Evolutionary conservation across 1,284 basidiomycete species (phyloP).

Genomic region (Leccinum proximum): DNA sequence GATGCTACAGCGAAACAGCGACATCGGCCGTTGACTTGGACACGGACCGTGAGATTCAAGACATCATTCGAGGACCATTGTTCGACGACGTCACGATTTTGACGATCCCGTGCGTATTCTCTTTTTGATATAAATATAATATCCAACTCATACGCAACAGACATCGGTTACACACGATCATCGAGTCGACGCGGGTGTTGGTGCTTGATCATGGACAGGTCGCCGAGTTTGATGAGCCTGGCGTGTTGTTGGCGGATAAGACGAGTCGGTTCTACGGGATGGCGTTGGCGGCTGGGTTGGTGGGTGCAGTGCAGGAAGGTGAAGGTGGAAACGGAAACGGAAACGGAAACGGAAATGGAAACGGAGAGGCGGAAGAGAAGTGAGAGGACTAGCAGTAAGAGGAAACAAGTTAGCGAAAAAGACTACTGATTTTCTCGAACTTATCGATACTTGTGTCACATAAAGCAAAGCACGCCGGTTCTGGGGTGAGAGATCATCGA

Average conservation of each 20-base stretch:
- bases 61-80: constrained; percentile 70
- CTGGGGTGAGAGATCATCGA: too few species aligned
- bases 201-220: constrained; percentile 79
- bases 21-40: constrained; percentile 88
- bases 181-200: constrained; percentile 82
- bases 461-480: too few species aligned
- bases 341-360: neutral
- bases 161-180: constrained; percentile 89
- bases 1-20: constrained; percentile 37
- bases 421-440: too few species aligned
- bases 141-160: constrained; percentile 34
- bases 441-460: too few species aligned
- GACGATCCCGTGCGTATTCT: constrained; percentile 67
- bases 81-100: constrained; percentile 77
- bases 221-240: constrained; percentile 28
- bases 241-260: constrained; percentile 21
- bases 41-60: constrained; percentile 85
- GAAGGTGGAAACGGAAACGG: neutral
- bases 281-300: constrained; percentile 30
- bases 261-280: constrained; percentile 28
- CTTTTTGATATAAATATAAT: neutral
- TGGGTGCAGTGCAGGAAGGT: neutral
- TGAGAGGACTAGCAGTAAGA: too few species aligned
- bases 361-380: neutral
- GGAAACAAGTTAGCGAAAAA: too few species aligned